Evolutionary conservation across 2,329 filamentous ascomycete species (phyloP), one percentile per base, ranked within the genome.

Genomic region (Nakataea oryzae): DNA sequence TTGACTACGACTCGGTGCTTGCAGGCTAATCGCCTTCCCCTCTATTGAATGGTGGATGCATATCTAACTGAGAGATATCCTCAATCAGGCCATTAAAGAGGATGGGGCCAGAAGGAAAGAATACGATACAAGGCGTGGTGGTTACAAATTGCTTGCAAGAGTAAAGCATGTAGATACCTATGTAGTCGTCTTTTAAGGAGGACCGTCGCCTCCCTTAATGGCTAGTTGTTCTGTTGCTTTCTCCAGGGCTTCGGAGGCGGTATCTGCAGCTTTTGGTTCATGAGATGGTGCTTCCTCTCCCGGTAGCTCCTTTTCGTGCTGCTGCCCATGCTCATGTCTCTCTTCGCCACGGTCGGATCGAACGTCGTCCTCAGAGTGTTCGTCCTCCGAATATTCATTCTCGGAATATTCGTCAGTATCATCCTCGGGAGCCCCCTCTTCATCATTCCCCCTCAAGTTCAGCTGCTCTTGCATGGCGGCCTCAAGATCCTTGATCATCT

Each of bases 401-500:
- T 72, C 66, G 1, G 70, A 66, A 1, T 71, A 69, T 6, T 70
- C 68, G 14, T 68, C 67, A 9, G 70, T 72, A 27, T 73, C 74
- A 55, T 70, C 68, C 2, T 69, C 71, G 24, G 72, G 70, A n/a
- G 72, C 74, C 1, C 73, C 72, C 0, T 73, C 2, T 72, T 54
- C 72, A 3, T 72, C 68, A 3, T 74, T 71, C 2, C 75, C 75
- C n/a, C 76, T 72, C 58, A 73, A 65, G 54, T 79, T 77, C 61
- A 86, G 84, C 71, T 92, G 88, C 77, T 90, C 89, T 68, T 88
- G 87, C 76, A 99, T 95, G 66, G 96, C 96, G 12, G 85, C 83
- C 71, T 97, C 95, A 21, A 99, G 78, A 68, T 99, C 95, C 74
- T 95, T 96, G 21, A 91, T 85, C 89, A 97, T 96, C 77, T 96